Evolutionary conservation across 2,329 filamentous ascomycete species (phyloP).

Genomic region (Penicillium capsulatum): DNA sequence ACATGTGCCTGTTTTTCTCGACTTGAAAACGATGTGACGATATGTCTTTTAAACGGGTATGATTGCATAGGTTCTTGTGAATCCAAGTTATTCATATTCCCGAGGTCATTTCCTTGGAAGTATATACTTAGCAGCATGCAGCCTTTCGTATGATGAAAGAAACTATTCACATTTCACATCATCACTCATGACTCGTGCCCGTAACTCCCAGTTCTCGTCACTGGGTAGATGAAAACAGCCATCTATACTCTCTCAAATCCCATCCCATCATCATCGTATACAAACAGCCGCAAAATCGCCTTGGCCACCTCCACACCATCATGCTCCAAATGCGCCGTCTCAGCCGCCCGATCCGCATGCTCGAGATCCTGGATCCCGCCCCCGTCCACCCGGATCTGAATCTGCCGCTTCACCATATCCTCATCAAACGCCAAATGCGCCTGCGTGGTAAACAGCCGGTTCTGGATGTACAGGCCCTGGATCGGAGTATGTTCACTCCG

Average conservation of each 20-base stretch:
- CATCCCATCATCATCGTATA: slow-evolving; percentile 44
- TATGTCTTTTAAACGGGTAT: too few species aligned
- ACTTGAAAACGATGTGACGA: too few species aligned
- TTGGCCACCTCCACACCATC: slow-evolving; percentile 39
- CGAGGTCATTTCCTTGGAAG: too few species aligned
- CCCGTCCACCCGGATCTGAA: slow-evolving; percentile 44
- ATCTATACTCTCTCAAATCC: slow-evolving; percentile 3
- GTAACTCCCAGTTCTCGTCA: too few species aligned
- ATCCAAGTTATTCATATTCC: too few species aligned
- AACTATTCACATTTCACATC: too few species aligned
- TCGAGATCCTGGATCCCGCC: slow-evolving; percentile 38
- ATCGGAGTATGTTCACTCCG: slow-evolving; percentile 43
- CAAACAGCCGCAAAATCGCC: slow-evolving; percentile 46
- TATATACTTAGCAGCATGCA: too few species aligned
- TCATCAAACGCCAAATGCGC: slow-evolving; percentile 48
- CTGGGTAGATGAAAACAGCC: too few species aligned
- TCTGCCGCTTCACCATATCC: slow-evolving; percentile 44
- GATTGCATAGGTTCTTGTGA: too few species aligned
- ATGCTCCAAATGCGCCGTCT: slow-evolving; percentile 39
- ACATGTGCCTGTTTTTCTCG: too few species aligned
- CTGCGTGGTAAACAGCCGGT: slow-evolving; percentile 46
- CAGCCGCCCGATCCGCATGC: slow-evolving; percentile 35
- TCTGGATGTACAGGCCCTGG: slow-evolving; percentile 45
- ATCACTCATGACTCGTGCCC: too few species aligned
- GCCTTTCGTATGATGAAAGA: too few species aligned